A percentile compares a stretch with the other conserved stretches of the same genome.
Evolutionary conservation across 192 early-diverging fungal genomes (phyloP).

Genomic region (Dimargaris cristalligena): DNA sequence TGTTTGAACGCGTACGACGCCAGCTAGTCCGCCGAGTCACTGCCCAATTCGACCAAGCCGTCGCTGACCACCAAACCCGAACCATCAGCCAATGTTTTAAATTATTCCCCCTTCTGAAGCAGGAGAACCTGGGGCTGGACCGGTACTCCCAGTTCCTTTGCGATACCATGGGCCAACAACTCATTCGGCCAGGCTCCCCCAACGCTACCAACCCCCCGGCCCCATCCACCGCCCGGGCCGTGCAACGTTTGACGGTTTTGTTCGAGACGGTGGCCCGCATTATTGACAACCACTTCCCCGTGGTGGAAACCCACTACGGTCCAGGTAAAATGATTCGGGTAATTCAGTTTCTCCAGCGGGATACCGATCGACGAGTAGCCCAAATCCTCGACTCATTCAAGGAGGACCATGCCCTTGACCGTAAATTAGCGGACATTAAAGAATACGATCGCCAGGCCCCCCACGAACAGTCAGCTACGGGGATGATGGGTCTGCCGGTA

Average conservation of each 20-base stretch:
- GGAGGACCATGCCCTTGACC: constrained; percentile 44
- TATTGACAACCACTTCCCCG: constrained; percentile 73
- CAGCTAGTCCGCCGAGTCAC: constrained; percentile 54
- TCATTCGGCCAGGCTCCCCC: background rate
- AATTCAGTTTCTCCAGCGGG: constrained; percentile 75
- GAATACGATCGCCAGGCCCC: too few relatives aligned
- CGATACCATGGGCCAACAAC: constrained; percentile 49
- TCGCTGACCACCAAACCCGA: constrained; percentile 42
- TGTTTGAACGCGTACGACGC: constrained; percentile 34
- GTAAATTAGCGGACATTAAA: constrained; percentile 22
- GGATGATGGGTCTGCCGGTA: too few relatives aligned
- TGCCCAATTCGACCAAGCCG: constrained; percentile 65
- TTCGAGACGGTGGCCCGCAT: constrained; percentile 80
- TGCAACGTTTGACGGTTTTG: constrained; percentile 59
- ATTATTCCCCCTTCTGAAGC: constrained; percentile 75
- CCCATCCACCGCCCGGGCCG: constrained; percentile 36
- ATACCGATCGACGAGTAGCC: constrained; percentile 60
- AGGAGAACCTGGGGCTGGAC: constrained; percentile 72
- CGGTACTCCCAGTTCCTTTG: constrained; percentile 75
- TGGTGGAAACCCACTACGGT: constrained; percentile 76
- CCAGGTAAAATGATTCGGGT: constrained; percentile 72
- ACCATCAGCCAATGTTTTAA: constrained; percentile 77
- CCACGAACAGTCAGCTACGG: too few relatives aligned
- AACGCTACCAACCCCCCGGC: background rate
- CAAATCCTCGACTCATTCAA: constrained; percentile 65